A percentile compares a stretch with the other conserved stretches of the same genome.
phyloP scores from a whole-genome alignment of 1,284 basidiomycete species.

The Microbotryum scabiosae region DNA sequence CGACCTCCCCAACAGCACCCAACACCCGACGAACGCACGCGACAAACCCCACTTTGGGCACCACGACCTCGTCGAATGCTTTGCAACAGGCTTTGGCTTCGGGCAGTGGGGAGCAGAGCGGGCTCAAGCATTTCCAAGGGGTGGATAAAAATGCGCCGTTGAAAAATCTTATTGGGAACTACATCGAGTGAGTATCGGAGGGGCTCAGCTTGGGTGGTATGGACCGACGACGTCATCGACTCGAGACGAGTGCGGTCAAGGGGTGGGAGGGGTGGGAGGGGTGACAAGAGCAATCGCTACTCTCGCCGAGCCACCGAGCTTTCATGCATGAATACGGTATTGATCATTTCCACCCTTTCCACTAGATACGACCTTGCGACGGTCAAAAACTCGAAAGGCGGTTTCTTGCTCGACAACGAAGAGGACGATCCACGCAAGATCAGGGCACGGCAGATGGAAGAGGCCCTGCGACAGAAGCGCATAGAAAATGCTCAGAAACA shows the following conservation, averaged over 20 bases:
- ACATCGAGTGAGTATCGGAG: slow-evolving; percentile 28
- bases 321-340: no score
- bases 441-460: slow-evolving; percentile 31
- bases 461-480: slow-evolving; percentile 32
- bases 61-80: background rate
- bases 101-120: slow-evolving; percentile 18
- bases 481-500: slow-evolving; percentile 30
- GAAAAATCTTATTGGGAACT: slow-evolving; percentile 25
- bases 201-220: no score
- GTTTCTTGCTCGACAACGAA: slow-evolving; percentile 77
- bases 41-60: slow-evolving; percentile 1
- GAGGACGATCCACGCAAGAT: slow-evolving; percentile 36
- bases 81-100: slow-evolving; percentile 35
- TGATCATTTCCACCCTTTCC: background rate
- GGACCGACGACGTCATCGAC: background rate
- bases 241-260: background rate
- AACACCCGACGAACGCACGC: slow-evolving; percentile 15
- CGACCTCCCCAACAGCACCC: slow-evolving; percentile 52
- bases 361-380: slow-evolving; percentile 78
- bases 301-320: no score
- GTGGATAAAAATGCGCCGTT: slow-evolving; percentile 18
- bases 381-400: slow-evolving; percentile 70
- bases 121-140: slow-evolving; percentile 15
- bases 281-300: background rate
- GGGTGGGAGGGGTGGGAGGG: background rate